Conservation (phyloP, 2,329 filamentous ascomycete species). For the Monosporascus sp. region DNA sequence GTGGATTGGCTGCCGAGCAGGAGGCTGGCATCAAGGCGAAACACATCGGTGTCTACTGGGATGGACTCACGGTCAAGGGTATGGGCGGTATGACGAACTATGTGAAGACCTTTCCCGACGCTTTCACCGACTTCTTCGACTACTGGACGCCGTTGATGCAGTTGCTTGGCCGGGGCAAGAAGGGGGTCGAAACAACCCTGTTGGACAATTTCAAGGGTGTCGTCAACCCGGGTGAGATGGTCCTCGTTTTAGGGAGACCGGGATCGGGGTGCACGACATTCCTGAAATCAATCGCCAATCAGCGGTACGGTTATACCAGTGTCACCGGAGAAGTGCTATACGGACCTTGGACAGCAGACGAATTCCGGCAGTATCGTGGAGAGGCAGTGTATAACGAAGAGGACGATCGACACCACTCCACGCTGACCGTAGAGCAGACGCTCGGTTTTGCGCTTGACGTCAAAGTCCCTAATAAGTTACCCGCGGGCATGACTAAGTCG, state of each 20-base stretch:
- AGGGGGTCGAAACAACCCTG: slow-evolving; percentile 67
- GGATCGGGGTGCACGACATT: slow-evolving; percentile 69
- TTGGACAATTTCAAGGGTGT: slow-evolving; percentile 67
- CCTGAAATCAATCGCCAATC: slow-evolving; percentile 63
- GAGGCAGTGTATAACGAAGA: slow-evolving; percentile 84
- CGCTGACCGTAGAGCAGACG: slow-evolving; percentile 82
- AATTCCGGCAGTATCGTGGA: slow-evolving; percentile 71
- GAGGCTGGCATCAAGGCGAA: slow-evolving; percentile 77
- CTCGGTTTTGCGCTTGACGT: slow-evolving; percentile 79
- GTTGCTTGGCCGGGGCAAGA: slow-evolving; percentile 60
- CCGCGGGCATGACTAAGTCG: slow-evolving; percentile 63
- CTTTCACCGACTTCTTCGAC: slow-evolving; percentile 72
- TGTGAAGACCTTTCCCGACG: slow-evolving; percentile 70
- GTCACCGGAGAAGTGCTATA: slow-evolving; percentile 68
- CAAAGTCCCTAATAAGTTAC: slow-evolving; percentile 77
- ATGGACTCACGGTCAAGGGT: slow-evolving; percentile 69
- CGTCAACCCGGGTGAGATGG: slow-evolving; percentile 80
- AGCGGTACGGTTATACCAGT: slow-evolving; percentile 51
- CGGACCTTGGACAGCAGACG: slow-evolving; percentile 64
- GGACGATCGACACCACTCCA: slow-evolving; percentile 80
- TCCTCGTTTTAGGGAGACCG: slow-evolving; percentile 73
- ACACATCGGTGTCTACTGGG: slow-evolving; percentile 75
- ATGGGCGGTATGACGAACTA: slow-evolving; percentile 70
- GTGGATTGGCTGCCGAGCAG: slow-evolving; percentile 64
- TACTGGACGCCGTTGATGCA: slow-evolving; percentile 59